A percentile compares a stretch with the other conserved stretches of the same genome.
These are phyloP conservation scores for Corymbia citriodora DNA, from an alignment of 441 rosid genomes.

Conservation along the genomic window DNA sequence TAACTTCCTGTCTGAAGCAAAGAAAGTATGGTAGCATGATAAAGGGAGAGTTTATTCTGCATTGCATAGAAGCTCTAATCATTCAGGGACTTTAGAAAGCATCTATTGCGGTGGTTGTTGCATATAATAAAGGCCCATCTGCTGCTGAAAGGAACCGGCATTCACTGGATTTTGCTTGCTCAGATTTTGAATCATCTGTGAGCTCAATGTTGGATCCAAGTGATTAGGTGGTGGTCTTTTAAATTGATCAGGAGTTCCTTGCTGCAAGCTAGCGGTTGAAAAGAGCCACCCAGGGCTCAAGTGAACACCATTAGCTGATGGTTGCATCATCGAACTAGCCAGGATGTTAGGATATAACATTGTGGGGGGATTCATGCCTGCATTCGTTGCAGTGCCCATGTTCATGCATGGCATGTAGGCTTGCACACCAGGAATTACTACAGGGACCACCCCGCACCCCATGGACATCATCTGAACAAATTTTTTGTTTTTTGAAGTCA, in stretches of 20 bases:
- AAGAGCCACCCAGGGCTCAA: not conserved
- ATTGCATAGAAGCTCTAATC: not conserved
- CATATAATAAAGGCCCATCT: not conserved
- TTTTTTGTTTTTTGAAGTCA: not conserved
- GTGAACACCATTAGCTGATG: not conserved
- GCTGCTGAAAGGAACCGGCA: not conserved
- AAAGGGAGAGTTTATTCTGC: not conserved
- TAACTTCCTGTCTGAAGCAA: not conserved
- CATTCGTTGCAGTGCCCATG: not conserved
- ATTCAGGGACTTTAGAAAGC: not conserved
- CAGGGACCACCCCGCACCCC: not conserved
- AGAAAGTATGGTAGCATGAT: not conserved
- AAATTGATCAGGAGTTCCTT: not conserved
- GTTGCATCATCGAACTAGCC: not conserved
- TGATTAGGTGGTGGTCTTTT: not conserved
- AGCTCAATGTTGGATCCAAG: not conserved
- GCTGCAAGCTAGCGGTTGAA: not conserved
- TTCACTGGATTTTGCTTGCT: not conserved
- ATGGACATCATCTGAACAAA: not conserved
- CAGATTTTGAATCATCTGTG: not conserved
- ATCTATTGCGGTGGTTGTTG: not conserved
- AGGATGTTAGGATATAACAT: not conserved
- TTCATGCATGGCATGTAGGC: not conserved
- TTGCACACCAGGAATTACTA: not conserved
- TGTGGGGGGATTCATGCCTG: not conserved